A percentile compares a stretch with the other conserved stretches of the same genome.
Evolutionary conservation across 148 eudicot genomes (phyloP).

Genomic region (Vaccinium macrocarpon): DNA sequence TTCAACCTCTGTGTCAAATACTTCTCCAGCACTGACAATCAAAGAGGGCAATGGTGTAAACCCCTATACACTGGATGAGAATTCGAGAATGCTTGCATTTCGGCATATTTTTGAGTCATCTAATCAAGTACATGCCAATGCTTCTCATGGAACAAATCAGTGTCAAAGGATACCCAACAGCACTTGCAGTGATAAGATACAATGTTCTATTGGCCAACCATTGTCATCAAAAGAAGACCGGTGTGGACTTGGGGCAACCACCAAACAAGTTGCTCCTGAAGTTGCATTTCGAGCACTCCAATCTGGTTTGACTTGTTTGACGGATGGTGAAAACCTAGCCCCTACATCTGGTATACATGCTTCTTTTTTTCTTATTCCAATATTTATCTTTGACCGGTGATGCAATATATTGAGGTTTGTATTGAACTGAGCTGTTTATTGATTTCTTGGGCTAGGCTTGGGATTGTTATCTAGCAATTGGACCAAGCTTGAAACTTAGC

Average conservation of each 20-base stretch:
- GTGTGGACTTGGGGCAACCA: slow-evolving; percentile 16
- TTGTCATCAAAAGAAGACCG: slow-evolving; percentile 26
- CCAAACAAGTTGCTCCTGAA: slow-evolving; percentile 18
- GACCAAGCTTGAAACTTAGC: not conserved
- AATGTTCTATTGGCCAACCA: slow-evolving; percentile 23
- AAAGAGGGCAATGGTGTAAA: slow-evolving; percentile 25
- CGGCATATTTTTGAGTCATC: slow-evolving; percentile 18
- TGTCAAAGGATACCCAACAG: slow-evolving; percentile 15
- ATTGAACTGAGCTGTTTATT: not conserved
- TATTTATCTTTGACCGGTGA: not conserved
- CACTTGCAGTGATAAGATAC: slow-evolving; percentile 14
- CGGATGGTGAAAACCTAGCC: slow-evolving; percentile 28
- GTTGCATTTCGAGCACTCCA: slow-evolving; percentile 17
- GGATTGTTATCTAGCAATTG: not conserved
- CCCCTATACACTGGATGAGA: slow-evolving; percentile 31
- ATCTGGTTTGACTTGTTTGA: slow-evolving; percentile 25
- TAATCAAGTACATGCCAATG: slow-evolving; percentile 21
- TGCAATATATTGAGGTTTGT: not conserved
- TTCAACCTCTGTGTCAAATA: slow-evolving; percentile 18
- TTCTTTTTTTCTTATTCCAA: not conserved
- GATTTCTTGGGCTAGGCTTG: not conserved
- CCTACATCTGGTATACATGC: slow-evolving; percentile 22
- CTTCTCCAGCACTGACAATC: slow-evolving; percentile 24
- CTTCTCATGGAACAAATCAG: slow-evolving; percentile 29
- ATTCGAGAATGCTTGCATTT: slow-evolving; percentile 28